These are phyloP conservation scores for Fusarium sp. DNA, from an alignment of 2,329 filamentous ascomycete genomes.

Conservation along the genomic window DNA sequence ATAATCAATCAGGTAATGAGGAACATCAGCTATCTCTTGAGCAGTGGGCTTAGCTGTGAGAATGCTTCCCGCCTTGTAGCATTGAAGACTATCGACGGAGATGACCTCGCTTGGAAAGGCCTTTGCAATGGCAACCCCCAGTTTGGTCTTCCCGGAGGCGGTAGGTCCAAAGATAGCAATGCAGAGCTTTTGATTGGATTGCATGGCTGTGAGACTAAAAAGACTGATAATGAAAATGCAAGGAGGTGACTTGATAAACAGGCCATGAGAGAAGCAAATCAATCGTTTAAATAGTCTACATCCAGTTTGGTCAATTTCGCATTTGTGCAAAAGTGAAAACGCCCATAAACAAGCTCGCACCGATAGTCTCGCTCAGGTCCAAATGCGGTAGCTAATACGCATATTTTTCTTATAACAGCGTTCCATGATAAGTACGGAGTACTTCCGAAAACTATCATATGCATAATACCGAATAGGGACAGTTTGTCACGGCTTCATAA, in stretches of 20 bases:
- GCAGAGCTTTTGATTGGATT: not conserved
- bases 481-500: not conserved
- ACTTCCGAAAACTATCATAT: not conserved
- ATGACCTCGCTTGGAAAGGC: not conserved
- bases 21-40: not conserved
- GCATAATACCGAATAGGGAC: not conserved
- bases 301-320: not conserved
- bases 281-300: not conserved
- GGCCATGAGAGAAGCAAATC: not conserved
- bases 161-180: not conserved
- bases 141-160: not conserved
- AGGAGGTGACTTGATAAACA: not conserved
- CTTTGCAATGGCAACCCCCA: not conserved
- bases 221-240: not conserved
- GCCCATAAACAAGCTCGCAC: too few species aligned
- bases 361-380: not conserved
- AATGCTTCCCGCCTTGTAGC: not conserved
- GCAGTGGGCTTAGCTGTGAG: fast-evolving
- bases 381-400: not conserved
- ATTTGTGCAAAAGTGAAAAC: not conserved
- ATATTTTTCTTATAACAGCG: not conserved
- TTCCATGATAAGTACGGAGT: not conserved
- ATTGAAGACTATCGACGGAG: not conserved
- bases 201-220: not conserved
- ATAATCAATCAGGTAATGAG: not conserved